Base-by-base conservation (phyloP, 2,329 filamentous ascomycete species). In the Teratosphaeria viscida region DNA sequence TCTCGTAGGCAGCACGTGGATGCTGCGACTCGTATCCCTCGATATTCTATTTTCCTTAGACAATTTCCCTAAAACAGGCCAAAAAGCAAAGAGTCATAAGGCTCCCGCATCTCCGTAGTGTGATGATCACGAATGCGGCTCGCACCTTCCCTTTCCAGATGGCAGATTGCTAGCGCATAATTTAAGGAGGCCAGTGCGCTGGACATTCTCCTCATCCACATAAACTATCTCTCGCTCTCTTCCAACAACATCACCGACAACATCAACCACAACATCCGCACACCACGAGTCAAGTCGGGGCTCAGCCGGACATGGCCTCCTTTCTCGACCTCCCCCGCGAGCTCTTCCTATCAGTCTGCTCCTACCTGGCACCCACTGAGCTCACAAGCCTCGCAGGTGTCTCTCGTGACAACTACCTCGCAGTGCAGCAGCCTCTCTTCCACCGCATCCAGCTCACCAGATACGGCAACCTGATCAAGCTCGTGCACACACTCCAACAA, bases 281-380 rank as follows among this genome's bases (percentile, higher is more conserved):
- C 35, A 12, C 12, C 35, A 32, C 29, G 35, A 39, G 29, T 32
- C 29, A 7, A 39, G 47, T 32, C 35, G 12, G 35, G 3, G 14
- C 14, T 39, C 11, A 39, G 8, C 14, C 8, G 35, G 35, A 39
- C 53, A 62, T 60, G 60, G 34, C 54, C 2, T 32, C 59, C 7
- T 56, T 67, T 56, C 60, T 66, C 26, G 57, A 62, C 7, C 61
- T 65, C n/a, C 65, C 63, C 1, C 62, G 64, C 11, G 66, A 68
- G 63, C 62, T 68, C 10, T 68, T 63, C 34, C 58, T 68, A 4
- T 55, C 59, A 55, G 56, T 66, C 11, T 65, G 62, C 60, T 54
- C 57, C 8, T 60, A 62, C 52, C 59, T 67, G 2, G 54, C 39
- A 3, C 58, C 62, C 6, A 53, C 37, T 8, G 62, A 68, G n/a